Percentiles rank a stretch among this genome's conserved stretches.
phyloP scores from a whole-genome alignment of 345 rosid genomes.

The Corchorus capsularis region DNA sequence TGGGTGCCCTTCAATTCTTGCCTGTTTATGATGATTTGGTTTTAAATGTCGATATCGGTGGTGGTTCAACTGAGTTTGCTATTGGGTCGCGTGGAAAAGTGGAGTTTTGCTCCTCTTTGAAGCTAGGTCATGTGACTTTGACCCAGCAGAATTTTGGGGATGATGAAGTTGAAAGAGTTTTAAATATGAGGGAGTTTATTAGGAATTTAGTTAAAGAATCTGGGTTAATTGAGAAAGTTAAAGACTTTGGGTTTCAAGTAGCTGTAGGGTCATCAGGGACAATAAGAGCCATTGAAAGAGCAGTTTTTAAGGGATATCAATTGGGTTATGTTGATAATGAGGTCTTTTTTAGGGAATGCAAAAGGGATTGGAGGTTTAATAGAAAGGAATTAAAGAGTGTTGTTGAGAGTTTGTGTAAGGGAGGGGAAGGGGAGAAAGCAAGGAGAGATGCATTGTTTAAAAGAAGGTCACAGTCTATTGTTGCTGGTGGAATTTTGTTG shows the following conservation, averaged over 20 bases:
- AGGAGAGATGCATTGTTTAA: slow-evolving; percentile 59
- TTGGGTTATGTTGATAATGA: slow-evolving; percentile 25
- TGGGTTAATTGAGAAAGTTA: slow-evolving; percentile 46
- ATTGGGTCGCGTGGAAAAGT: slow-evolving; percentile 56
- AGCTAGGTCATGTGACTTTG: slow-evolving; percentile 64
- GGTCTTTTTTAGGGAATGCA: slow-evolving; percentile 32
- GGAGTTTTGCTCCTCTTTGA: slow-evolving; percentile 47
- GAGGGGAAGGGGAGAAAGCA: slow-evolving; percentile 42
- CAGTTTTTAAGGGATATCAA: slow-evolving; percentile 50
- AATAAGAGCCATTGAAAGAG: slow-evolving; percentile 61
- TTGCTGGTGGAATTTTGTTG: slow-evolving; percentile 67
- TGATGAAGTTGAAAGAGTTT: slow-evolving; percentile 19
- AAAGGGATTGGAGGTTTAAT: slow-evolving; percentile 64
- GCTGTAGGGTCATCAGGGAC: slow-evolving; percentile 74
- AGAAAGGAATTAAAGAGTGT: slow-evolving; percentile 44
- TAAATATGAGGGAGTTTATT: slow-evolving; percentile 48
- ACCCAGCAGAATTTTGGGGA: slow-evolving; percentile 39
- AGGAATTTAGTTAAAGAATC: slow-evolving; percentile 43
- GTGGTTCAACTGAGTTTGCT: slow-evolving; percentile 75
- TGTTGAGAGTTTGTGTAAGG: slow-evolving; percentile 51
- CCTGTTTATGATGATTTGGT: slow-evolving; percentile 52
- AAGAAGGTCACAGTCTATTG: slow-evolving; percentile 66
- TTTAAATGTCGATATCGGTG: slow-evolving; percentile 65
- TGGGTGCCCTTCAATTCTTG: slow-evolving; percentile 67
- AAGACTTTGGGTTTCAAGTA: slow-evolving; percentile 50